Base-by-base conservation (phyloP, 2,329 filamentous ascomycete genomes). In the Ophiostoma fasciatum region DNA sequence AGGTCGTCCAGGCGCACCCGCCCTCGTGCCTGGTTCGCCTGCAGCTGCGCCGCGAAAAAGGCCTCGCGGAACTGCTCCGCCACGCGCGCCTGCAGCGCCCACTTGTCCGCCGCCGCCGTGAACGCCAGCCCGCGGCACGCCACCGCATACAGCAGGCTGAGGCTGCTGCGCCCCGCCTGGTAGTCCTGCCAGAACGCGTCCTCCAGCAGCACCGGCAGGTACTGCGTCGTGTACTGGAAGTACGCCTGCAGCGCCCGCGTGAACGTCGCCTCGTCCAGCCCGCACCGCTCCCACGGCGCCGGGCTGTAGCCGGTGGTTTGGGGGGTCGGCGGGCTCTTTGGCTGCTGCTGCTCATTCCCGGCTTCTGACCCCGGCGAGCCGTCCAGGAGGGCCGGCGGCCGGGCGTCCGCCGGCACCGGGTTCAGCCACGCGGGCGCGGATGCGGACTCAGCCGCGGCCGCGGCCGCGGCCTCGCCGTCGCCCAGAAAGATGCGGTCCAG, bases 151-250 rank as follows among this genome's bases (percentile, higher is more conserved):
- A 45, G 32, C 9, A 51, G 39, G n/a, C 42, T 38, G 9, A 31
- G 35, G 30, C 49, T 50, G 39, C 43, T 46, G 13, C 33, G 29
- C 7, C 39, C 37, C 5, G 33, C 37, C 14, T 42, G 31, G 28
- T 47, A 49, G 40, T 51, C 49, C 28, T 42, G 31, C 47, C 45
- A 49, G 23, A 51, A 51, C 15, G 47, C 44, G 27, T 49, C 47
- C 19, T 45, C 44, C 11, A 43, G 31, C 14, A 49, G 21, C 10
- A 51, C 42, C 3, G 48, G 48, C 26, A 49, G 41, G 18, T 38
- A 43, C 12, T 43, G 38, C 7, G 45, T 41, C 10, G 44, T 41
- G 30, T 43, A 45, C 6, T 42, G 34, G 38, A 51, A 51, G 43
- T 51, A 50, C 11, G 35, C 44, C 19, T 38, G 37, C 5, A 51